Evolutionary conservation across 768 basidiomycete species (phyloP).

Genomic region (Russula brevipes): DNA sequence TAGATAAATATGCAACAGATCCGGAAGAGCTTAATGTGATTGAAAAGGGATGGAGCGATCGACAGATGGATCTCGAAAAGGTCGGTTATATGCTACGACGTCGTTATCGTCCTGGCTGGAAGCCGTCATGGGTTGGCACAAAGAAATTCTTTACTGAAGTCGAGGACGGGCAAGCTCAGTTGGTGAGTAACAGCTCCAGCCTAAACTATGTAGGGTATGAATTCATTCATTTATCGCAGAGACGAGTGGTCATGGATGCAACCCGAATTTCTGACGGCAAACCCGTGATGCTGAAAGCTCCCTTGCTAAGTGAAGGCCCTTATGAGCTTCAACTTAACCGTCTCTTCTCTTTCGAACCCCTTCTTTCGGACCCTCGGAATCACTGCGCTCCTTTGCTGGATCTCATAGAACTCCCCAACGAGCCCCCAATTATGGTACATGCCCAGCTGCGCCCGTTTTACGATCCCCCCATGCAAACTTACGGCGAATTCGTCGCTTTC

Average conservation of each 20-base stretch:
- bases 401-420: slow-evolving; percentile 7
- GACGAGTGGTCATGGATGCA: background rate
- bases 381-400: slow-evolving; percentile 3
- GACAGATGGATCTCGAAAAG: no score
- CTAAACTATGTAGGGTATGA: no score
- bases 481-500: slow-evolving; percentile 29
- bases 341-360: slow-evolving; percentile 3
- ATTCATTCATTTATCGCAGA: no score
- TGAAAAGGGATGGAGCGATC: no score
- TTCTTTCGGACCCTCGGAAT: slow-evolving; percentile 10
- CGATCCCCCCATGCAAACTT: slow-evolving; percentile 26
- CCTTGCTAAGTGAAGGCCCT: background rate
- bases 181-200: no score
- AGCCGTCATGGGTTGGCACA: no score
- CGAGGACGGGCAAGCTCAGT: no score
- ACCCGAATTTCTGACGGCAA: background rate
- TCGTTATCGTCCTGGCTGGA: no score
- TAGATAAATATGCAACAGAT: no score
- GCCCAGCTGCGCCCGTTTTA: slow-evolving; percentile 29
- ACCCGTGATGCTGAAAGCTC: slow-evolving; percentile 11
- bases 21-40: no score
- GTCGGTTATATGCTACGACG: no score
- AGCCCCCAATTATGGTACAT: slow-evolving; percentile 26
- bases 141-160: no score
- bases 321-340: slow-evolving; percentile 15